These are phyloP conservation scores for Penicillium sp. DNA, from an alignment of 2,329 filamentous ascomycete genomes.

Conservation along the genomic window DNA sequence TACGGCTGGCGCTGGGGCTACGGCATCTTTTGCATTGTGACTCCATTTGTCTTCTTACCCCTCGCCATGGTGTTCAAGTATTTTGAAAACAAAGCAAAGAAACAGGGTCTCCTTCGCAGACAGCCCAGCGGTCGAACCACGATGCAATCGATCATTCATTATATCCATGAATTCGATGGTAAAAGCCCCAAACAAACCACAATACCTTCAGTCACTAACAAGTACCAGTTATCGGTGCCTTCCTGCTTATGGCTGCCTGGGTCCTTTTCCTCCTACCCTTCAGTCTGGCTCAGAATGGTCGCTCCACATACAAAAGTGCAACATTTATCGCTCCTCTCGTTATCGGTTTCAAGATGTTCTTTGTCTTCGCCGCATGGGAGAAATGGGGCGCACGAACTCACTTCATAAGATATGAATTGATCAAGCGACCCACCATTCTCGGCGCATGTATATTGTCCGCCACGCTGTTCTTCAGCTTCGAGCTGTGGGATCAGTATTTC, in stretches of 20 bases:
- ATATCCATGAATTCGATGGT: constrained; percentile 64
- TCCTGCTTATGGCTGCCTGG: constrained; percentile 60
- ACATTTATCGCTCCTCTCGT: constrained; percentile 55
- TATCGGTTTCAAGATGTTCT: constrained; percentile 56
- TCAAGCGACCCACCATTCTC: constrained; percentile 52
- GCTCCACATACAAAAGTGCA: constrained; percentile 46
- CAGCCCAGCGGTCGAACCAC: constrained; percentile 49
- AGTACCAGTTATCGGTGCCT: constrained; percentile 22
- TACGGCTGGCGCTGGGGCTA: constrained; percentile 65
- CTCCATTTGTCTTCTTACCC: constrained; percentile 58
- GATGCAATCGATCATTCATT: constrained; percentile 53
- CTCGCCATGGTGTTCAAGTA: constrained; percentile 56
- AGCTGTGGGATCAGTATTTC: constrained; percentile 57
- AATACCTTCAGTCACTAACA: constrained; percentile 33
- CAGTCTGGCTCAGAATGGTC: constrained; percentile 50
- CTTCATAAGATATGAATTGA: constrained; percentile 57
- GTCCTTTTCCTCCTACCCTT: constrained; percentile 68
- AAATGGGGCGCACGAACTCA: constrained; percentile 52
- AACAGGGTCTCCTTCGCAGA: constrained; percentile 53
- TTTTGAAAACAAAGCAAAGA: constrained; percentile 60
- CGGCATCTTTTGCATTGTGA: constrained; percentile 62
- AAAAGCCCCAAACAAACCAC: constrained; percentile 45
- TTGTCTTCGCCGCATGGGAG: constrained; percentile 59
- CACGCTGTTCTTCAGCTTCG: constrained; percentile 53
- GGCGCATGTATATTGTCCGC: constrained; percentile 54